phyloP scores from a whole-genome alignment of 2,329 filamentous ascomycete species.

The Myriosclerotinia duriaeana region DNA sequence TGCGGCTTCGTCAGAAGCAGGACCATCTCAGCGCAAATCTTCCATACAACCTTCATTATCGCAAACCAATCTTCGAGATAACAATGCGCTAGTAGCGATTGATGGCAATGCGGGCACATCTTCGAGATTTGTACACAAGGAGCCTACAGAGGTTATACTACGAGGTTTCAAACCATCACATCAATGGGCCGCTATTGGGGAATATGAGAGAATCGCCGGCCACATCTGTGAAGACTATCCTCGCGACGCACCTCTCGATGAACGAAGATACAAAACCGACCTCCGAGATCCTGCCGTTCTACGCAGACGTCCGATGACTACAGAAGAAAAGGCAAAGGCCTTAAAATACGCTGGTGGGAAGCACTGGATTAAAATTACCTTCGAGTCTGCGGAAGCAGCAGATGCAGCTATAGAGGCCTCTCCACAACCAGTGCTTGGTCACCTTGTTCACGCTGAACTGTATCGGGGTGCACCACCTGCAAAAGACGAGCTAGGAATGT shows the following conservation, averaged over 20 bases:
- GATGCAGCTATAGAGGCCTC: conserved; percentile 68
- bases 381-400: conserved; percentile 70
- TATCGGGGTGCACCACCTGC: conserved; percentile 65
- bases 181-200: conserved; percentile 84
- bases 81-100: conserved; percentile 38
- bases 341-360: conserved; percentile 79
- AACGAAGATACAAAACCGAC: conserved; percentile 70
- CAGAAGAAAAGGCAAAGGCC: conserved; percentile 74
- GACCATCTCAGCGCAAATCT: conserved; percentile 39
- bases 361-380: conserved; percentile 90
- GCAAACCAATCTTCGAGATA: conserved; percentile 40
- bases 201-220: conserved; percentile 84
- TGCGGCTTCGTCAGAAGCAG: conserved; percentile 37
- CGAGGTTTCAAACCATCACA: conserved; percentile 71
- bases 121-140: conserved; percentile 44
- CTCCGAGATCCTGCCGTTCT: conserved; percentile 71
- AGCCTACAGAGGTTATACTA: conserved; percentile 77
- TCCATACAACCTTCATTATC: conserved; percentile 38
- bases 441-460: conserved; percentile 68
- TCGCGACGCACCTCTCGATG: conserved; percentile 72
- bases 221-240: conserved; percentile 91
- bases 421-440: conserved; percentile 69
- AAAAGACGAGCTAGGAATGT: conserved; percentile 53
- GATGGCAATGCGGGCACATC: conserved; percentile 34
- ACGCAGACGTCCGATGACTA: conserved; percentile 62